Conservation (phyloP, 768 basidiomycete species). For the Crepidotus variabilis region DNA sequence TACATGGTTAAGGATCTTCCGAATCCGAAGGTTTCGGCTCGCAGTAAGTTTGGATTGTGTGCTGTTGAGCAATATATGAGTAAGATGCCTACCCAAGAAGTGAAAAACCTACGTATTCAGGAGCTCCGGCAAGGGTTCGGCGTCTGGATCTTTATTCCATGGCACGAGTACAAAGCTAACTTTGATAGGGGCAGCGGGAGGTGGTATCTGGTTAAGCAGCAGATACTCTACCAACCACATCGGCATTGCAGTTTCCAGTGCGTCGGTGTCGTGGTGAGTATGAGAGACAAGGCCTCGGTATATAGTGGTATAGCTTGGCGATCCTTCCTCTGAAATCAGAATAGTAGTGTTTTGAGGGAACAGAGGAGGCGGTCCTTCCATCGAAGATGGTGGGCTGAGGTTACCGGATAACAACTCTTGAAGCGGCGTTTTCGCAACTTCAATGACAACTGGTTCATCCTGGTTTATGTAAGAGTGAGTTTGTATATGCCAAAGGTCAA, state of each 20-base stretch:
- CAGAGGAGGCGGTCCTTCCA: constrained; percentile 66
- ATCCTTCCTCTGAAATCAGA: constrained; percentile 78
- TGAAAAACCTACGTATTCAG: constrained; percentile 69
- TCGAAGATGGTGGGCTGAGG: constrained; percentile 61
- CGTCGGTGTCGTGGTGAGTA: constrained; percentile 33
- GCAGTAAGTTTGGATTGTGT: constrained; percentile 87
- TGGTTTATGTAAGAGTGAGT: not conserved
- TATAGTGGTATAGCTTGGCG: constrained; percentile 68
- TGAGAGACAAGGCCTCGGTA: constrained; percentile 72
- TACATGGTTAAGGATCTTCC: constrained; percentile 83
- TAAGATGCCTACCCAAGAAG: not conserved
- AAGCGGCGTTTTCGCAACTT: constrained; percentile 42
- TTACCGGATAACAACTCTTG: constrained; percentile 53
- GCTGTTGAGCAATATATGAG: constrained; percentile 27
- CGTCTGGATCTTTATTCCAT: constrained; percentile 56
- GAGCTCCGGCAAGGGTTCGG: constrained; percentile 70
- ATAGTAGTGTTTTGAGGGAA: constrained; percentile 61
- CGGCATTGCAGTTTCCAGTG: constrained; percentile 77
- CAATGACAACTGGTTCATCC: constrained; percentile 15
- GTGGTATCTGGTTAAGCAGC: constrained; percentile 57
- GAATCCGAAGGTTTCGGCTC: constrained; percentile 77
- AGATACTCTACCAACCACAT: constrained; percentile 89
- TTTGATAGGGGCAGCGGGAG: constrained; percentile 57
- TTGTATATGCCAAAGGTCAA: no score
- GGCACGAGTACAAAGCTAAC: constrained; percentile 89